Evolutionary conservation across 2,329 filamentous ascomycete genomes (phyloP).

Genomic region (Cladosporium austrohemisphaericum): DNA sequence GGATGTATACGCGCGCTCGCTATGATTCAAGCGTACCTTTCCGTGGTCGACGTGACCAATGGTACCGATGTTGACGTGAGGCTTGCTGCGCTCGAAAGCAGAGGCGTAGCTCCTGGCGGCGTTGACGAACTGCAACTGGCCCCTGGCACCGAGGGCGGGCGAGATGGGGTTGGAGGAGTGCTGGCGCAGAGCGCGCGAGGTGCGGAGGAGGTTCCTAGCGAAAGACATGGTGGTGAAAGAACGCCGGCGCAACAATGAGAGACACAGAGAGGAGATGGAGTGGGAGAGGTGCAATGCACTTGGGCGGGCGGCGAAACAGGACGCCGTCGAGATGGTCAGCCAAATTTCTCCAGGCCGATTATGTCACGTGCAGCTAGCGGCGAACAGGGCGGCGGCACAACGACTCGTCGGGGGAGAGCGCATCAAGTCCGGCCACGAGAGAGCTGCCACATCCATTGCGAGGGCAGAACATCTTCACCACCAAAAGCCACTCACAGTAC

Average conservation of each 20-base stretch:
- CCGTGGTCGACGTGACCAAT: constrained; percentile 99
- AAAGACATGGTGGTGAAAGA: constrained; percentile 57
- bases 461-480: too few species aligned
- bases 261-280: constrained; percentile 8
- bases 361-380: constrained; percentile 1
- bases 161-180: constrained; percentile 74
- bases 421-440: too few species aligned
- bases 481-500: too few species aligned
- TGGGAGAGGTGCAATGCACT: background rate
- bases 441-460: too few species aligned
- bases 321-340: background rate
- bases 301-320: too few species aligned
- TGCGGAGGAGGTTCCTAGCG: constrained; percentile 77
- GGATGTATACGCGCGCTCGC: background rate
- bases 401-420: background rate
- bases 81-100: constrained; percentile 83
- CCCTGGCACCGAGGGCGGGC: constrained; percentile 61
- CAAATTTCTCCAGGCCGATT: background rate
- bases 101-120: constrained; percentile 60
- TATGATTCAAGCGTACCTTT: constrained; percentile 63
- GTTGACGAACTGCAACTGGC: constrained; percentile 61
- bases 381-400: background rate
- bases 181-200: constrained; percentile 70
- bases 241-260: constrained; percentile 14
- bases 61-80: constrained; percentile 98